Evolutionary conservation across 768 basidiomycete genomes (phyloP).

Genomic region (Ramaria rubella): DNA sequence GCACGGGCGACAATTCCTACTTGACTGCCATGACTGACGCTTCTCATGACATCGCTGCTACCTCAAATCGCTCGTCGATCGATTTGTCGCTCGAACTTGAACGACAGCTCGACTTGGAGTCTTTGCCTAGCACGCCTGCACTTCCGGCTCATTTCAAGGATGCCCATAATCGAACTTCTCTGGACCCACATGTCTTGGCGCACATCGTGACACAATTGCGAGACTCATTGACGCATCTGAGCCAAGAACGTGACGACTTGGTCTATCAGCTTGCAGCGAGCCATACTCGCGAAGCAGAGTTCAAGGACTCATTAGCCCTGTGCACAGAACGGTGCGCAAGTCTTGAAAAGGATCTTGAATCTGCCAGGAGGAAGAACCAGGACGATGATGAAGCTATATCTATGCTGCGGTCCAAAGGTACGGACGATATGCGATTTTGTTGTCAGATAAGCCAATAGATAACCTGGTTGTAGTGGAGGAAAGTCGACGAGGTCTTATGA

Average conservation of each 20-base stretch:
- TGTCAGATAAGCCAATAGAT: conserved; percentile 12
- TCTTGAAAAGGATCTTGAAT: conserved; percentile 20
- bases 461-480: conserved; percentile 17
- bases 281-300: conserved; percentile 48
- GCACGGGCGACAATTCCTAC: background rate
- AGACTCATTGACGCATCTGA: conserved; percentile 52
- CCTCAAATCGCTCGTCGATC: conserved; percentile 31
- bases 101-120: conserved; percentile 50
- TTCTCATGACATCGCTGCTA: background rate
- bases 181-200: conserved; percentile 71
- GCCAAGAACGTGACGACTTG: conserved; percentile 68
- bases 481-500: conserved; percentile 75
- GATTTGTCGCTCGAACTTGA: conserved; percentile 79
- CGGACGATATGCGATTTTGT: conserved; percentile 16
- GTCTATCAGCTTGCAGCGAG: conserved; percentile 43
- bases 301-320: conserved; percentile 55
- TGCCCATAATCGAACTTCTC: conserved; percentile 30
- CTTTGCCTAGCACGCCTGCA: conserved; percentile 39
- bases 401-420: conserved; percentile 75
- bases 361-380: conserved; percentile 28
- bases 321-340: conserved; percentile 41
- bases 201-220: conserved; percentile 72
- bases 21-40: background rate
- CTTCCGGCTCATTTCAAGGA: background rate
- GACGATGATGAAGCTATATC: conserved; percentile 76